These are phyloP conservation scores for Lycium ferocissimum DNA, from an alignment of 257 asterid species.

Conservation along the genomic window DNA sequence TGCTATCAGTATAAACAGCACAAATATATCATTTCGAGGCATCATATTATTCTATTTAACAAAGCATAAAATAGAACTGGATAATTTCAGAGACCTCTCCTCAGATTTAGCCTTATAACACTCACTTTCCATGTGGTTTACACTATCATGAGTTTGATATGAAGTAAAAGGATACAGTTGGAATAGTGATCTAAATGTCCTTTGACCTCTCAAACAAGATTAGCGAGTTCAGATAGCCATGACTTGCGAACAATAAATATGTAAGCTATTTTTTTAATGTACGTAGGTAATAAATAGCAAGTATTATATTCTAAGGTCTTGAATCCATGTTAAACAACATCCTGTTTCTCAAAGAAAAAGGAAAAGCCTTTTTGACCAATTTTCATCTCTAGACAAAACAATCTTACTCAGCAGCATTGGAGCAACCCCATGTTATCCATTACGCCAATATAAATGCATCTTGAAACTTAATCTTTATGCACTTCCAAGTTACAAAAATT, in stretches of 20 bases:
- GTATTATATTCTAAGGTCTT: constrained; percentile 2
- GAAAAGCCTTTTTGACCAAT: not conserved
- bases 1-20: constrained; percentile 27
- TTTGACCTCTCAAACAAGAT: constrained; percentile 18
- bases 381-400: constrained; percentile 8
- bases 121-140: too few relatives aligned
- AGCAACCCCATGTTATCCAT: not conserved
- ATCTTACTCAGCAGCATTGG: not conserved
- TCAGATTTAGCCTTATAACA: too few relatives aligned
- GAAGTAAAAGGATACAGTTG: not conserved
- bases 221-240: not conserved
- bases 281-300: not conserved
- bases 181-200: not conserved
- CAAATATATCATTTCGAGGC: not conserved
- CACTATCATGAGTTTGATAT: not conserved
- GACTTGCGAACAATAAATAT: constrained; percentile 18
- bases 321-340: constrained; percentile 4
- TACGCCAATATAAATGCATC: not conserved
- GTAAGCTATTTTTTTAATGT: not conserved
- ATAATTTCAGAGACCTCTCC: too few relatives aligned
- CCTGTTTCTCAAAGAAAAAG: constrained; percentile 20
- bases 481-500: not conserved
- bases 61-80: too few relatives aligned
- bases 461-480: constrained; percentile 21
- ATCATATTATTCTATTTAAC: not conserved